Evolutionary conservation across 805 yeast genomes (phyloP), one percentile per base, ranked within the genome.

Genomic region (Zygosaccharomyces rouxii): DNA sequence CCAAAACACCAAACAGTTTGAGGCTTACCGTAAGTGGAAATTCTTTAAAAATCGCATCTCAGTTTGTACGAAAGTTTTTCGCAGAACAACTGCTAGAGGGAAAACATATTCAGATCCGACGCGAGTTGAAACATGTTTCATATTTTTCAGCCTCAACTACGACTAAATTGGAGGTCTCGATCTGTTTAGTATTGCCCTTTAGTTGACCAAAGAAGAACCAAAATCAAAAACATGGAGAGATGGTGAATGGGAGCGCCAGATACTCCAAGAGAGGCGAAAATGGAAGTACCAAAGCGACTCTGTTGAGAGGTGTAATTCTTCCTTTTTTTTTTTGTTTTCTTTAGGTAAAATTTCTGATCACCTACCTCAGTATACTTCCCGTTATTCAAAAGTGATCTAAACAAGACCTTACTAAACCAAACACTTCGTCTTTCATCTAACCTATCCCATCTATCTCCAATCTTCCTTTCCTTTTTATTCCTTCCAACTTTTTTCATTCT

Each of bases 81-180:
- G 28, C 19, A 16, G 19, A 29, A 28, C 35, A 29, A 29, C 44
- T 29, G 7, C 26, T 29, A 40, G 23, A 28, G 26, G 44, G 23
- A 40, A 40, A 40, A 28, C 13, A 16, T 11, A 23, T 29, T 31
- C 33, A 29, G 3, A 26, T 40, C 5, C 43, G 2, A 28, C 38
- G 22, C 41, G 46, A 14, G 26, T 30, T 35, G 35, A 23, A 30
- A 18, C 18, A 13, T 38, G 52, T 49, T 49, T 49, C 52, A 49
- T 37, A 35, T n/a, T 33, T 19, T 38, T 31, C 43, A 38, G 46
- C 52, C 49, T 29, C 52, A 39, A 45, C 40, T 30, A 45, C 45
- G 38, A 38, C 42, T 7, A 39, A 29, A 23, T 23, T 7, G 31
- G 16, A 25, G 31, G 42, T 29, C 44, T 38, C 31, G 47, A 38